Percentiles rank a stretch among this genome's conserved stretches.
phyloP scores from a whole-genome alignment of 139 green algal species.

The Chlamydomonas applanata region DNA sequence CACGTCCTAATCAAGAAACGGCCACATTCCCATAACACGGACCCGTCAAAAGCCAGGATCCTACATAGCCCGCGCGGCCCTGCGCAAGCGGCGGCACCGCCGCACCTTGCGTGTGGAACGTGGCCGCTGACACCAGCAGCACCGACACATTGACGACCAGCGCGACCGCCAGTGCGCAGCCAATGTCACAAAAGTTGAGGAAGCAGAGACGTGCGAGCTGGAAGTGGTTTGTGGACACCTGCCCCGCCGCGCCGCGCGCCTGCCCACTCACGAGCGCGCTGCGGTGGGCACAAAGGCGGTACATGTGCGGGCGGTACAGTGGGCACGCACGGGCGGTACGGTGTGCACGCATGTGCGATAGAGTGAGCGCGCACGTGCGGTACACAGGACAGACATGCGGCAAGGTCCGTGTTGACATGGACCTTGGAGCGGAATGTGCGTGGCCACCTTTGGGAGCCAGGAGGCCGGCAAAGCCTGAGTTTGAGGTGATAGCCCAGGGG shows the following conservation, averaged over 20 bases:
- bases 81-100: background rate
- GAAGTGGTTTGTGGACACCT: background rate
- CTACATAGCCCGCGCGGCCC: background rate
- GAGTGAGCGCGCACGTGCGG: background rate
- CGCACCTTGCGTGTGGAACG: conserved; percentile 53
- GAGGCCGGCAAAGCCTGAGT: too few species aligned
- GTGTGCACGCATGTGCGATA: background rate
- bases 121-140: conserved; percentile 56
- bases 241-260: background rate
- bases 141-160: conserved; percentile 62
- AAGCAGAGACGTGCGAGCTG: conserved; percentile 32
- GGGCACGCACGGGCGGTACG: too few species aligned
- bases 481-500: too few species aligned
- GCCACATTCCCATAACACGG: background rate
- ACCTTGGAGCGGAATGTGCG: too few species aligned
- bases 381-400: background rate
- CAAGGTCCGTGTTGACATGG: background rate
- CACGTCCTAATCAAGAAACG: background rate
- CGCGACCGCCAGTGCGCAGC: conserved; percentile 49
- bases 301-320: too few species aligned
- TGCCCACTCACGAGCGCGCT: conserved; percentile 46
- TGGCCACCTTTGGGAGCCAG: too few species aligned
- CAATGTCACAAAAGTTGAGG: conserved; percentile 59
- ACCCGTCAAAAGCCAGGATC: background rate
- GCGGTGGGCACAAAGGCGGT: background rate